These are phyloP conservation scores for Isatis tinctoria DNA, from an alignment of 345 rosid species.

Conservation along the genomic window DNA sequence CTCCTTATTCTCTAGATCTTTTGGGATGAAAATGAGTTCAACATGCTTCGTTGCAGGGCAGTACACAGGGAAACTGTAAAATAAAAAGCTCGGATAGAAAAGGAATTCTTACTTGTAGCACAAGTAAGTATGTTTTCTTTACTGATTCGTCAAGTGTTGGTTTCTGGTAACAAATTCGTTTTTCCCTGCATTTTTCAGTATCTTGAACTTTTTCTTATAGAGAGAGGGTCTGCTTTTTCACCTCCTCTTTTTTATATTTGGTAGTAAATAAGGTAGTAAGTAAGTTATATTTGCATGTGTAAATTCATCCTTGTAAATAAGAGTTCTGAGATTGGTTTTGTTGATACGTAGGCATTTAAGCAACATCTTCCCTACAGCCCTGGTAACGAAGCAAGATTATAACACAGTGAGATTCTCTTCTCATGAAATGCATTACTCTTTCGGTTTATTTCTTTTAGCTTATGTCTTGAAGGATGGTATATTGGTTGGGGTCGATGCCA, in stretches of 20 bases:
- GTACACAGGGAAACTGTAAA: constrained; percentile 60
- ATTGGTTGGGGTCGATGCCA: background rate
- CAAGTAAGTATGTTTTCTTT: constrained; percentile 39
- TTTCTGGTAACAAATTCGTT: background rate
- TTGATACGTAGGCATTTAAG: constrained; percentile 45
- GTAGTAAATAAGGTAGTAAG: background rate
- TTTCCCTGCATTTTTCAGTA: background rate
- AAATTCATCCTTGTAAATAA: background rate
- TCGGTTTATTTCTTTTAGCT: background rate
- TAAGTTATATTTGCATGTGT: background rate
- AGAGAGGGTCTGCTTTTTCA: too few relatives aligned
- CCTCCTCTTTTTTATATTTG: background rate
- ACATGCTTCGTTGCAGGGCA: constrained; percentile 60
- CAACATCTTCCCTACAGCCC: constrained; percentile 45
- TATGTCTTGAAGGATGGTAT: background rate
- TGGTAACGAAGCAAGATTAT: constrained; percentile 70
- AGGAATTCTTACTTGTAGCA: constrained; percentile 43
- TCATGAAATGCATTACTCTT: background rate
- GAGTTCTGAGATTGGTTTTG: background rate
- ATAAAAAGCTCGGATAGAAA: constrained; percentile 52
- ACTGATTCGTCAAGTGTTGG: background rate
- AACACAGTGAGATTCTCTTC: too few relatives aligned
- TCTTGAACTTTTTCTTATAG: too few relatives aligned
- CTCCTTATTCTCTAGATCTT: constrained; percentile 47
- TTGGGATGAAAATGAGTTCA: constrained; percentile 66